These are phyloP conservation scores for Cetradonia linearis DNA, from an alignment of 495 filamentous ascomycete species.

Conservation along the genomic window DNA sequence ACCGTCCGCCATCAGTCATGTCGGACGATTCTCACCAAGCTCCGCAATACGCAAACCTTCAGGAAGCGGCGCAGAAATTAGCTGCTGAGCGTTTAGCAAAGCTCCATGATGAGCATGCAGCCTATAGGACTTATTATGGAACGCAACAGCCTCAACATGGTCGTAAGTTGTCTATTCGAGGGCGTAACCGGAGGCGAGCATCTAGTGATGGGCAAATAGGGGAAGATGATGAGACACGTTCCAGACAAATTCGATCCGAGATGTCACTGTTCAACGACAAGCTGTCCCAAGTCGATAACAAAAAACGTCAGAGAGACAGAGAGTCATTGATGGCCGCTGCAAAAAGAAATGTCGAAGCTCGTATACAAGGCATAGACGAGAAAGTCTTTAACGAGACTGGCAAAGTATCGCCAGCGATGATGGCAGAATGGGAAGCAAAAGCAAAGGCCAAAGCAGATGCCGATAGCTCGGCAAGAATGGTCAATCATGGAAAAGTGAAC, in stretches of 20 bases:
- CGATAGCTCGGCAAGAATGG: conserved; percentile 47
- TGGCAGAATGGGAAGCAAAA: conserved; percentile 70
- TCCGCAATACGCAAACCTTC: conserved; percentile 51
- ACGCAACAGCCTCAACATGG: conserved; percentile 39
- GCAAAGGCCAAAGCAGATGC: conserved; percentile 56
- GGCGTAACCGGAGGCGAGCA: conserved; percentile 49
- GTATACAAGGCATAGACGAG: conserved; percentile 69
- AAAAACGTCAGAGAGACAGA: conserved; percentile 64
- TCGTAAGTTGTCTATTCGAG: conserved; percentile 42
- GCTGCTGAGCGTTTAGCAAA: conserved; percentile 73
- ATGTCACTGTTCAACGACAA: conserved; percentile 66
- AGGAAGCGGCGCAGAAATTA: conserved; percentile 75
- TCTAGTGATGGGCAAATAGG: conserved; percentile 57
- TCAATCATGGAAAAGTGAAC: conserved; percentile 54
- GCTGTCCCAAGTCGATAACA: conserved; percentile 57
- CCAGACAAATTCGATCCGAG: conserved; percentile 64
- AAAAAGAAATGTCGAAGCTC: conserved; percentile 70
- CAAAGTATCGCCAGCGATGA: conserved; percentile 55
- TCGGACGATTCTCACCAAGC: conserved; percentile 33
- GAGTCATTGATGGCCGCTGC: conserved; percentile 66
- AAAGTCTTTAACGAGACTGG: conserved; percentile 67
- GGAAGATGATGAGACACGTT: conserved; percentile 54
- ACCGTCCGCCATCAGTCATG: conserved; percentile 30
- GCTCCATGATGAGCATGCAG: conserved; percentile 60
- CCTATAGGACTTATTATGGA: conserved; percentile 66